phyloP scores from a whole-genome alignment of 164 flowering plant species.

The Tinospora cordifolia region DNA sequence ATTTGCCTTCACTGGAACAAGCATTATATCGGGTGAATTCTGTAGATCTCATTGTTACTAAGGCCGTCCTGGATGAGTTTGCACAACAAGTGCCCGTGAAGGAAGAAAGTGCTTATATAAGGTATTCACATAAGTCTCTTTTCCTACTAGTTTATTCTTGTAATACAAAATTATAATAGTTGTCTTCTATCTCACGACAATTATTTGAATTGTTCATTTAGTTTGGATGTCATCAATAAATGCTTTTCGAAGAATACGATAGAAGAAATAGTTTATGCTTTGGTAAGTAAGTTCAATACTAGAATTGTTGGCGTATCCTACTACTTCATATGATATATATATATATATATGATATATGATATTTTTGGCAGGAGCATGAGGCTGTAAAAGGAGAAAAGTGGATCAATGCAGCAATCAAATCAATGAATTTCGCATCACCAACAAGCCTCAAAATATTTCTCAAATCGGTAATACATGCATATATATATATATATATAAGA shows the following conservation, averaged over 20 bases:
- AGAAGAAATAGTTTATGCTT: slow-evolving; percentile 25
- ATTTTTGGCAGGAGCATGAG: background rate
- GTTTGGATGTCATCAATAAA: slow-evolving; percentile 52
- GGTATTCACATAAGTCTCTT: background rate
- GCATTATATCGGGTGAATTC: background rate
- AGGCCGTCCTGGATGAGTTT: background rate
- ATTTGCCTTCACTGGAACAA: slow-evolving; percentile 2
- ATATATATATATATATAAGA: too few species aligned
- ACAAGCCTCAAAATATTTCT: slow-evolving; percentile 4
- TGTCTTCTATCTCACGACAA: background rate
- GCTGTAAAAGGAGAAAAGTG: background rate
- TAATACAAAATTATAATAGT: background rate
- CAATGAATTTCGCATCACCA: background rate
- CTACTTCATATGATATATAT: too few species aligned
- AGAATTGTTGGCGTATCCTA: too few species aligned
- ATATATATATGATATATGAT: background rate
- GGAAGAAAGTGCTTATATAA: slow-evolving; percentile 1
- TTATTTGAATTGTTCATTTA: slow-evolving; percentile 15
- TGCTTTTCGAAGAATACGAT: slow-evolving; percentile 27
- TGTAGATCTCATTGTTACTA: background rate
- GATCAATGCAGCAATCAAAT: background rate
- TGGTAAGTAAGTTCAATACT: too few species aligned
- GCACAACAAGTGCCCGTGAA: background rate
- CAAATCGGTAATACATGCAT: slow-evolving; percentile 3
- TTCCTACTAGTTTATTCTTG: background rate